These are phyloP conservation scores for Ustilago loliicola DNA, from an alignment of 1,284 basidiomycete species.

Conservation along the genomic window DNA sequence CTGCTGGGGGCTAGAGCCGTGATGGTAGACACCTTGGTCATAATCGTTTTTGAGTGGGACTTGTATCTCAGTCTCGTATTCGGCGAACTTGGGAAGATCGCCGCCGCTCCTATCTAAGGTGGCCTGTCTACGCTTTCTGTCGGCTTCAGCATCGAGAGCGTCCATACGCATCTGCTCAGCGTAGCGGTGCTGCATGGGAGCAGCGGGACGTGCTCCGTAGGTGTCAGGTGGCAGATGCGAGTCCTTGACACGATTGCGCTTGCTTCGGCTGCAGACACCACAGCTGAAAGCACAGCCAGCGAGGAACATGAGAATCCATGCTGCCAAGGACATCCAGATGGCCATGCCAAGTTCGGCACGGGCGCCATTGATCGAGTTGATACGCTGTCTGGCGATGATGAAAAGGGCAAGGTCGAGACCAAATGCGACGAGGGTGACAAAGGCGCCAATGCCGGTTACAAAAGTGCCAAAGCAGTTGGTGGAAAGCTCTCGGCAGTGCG, in stretches of 20 bases:
- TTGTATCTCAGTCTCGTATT: conserved; percentile 64
- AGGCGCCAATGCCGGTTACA: conserved; percentile 56
- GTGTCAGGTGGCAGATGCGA: conserved; percentile 37
- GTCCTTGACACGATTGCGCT: conserved; percentile 52
- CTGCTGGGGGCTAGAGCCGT: conserved; percentile 34
- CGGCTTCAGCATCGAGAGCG: conserved; percentile 60
- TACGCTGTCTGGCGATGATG: conserved; percentile 64
- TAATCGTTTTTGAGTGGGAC: conserved; percentile 63
- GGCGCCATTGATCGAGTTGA: conserved; percentile 58
- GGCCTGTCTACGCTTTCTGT: conserved; percentile 56
- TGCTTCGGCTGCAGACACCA: conserved; percentile 53
- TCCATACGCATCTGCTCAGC: conserved; percentile 66
- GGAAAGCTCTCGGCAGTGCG: conserved; percentile 55
- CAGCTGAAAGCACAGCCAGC: conserved; percentile 60
- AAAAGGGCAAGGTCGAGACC: conserved; percentile 65
- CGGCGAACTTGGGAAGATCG: conserved; percentile 66
- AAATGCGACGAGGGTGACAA: conserved; percentile 60
- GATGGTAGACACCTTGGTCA: conserved; percentile 44
- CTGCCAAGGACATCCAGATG: conserved; percentile 65
- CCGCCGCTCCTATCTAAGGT: conserved; percentile 32
- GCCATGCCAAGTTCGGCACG: conserved; percentile 56
- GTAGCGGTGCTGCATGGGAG: conserved; percentile 39
- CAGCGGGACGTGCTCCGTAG: conserved; percentile 38
- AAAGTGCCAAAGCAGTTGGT: conserved; percentile 56
- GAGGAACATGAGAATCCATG: conserved; percentile 61